Conservation (phyloP, 495 filamentous ascomycete genomes). For the Tuber microsphaerosporum region DNA sequence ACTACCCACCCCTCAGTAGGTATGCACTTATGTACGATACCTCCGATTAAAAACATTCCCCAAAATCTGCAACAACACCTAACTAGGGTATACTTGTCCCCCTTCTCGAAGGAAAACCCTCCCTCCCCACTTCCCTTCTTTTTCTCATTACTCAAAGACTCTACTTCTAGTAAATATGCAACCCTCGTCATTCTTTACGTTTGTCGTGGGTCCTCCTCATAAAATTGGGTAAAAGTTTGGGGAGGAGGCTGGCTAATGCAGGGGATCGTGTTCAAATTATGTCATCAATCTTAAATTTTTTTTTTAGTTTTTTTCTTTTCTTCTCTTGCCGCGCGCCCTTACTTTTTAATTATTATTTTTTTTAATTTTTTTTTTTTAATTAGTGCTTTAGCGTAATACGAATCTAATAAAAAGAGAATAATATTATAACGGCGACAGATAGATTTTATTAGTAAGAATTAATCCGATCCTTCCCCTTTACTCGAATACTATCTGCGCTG, state of each 20-base stretch:
- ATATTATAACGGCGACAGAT: not conserved
- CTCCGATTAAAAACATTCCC: not conserved
- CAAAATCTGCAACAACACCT: not conserved
- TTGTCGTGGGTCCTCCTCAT: not conserved
- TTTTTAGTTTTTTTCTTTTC: not conserved
- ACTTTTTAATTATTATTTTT: not conserved
- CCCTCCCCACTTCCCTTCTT: not conserved
- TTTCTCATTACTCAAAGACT: not conserved
- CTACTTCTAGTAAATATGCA: not conserved
- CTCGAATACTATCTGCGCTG: not conserved
- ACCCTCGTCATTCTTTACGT: not conserved
- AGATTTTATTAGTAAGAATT: not conserved
- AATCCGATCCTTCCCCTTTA: not conserved
- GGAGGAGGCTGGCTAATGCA: not conserved
- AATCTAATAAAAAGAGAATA: not conserved
- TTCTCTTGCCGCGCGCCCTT: not conserved
- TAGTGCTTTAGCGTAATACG: not conserved
- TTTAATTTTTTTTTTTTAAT: not conserved
- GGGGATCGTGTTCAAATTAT: not conserved
- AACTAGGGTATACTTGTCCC: not conserved
- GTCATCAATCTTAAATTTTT: not conserved
- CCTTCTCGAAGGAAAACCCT: not conserved
- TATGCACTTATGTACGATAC: not conserved
- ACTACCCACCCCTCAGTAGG: not conserved
- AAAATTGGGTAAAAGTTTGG: not conserved